Percentiles rank a stretch among this genome's conserved stretches.
These are phyloP conservation scores for Phytophthora capsici DNA, from an alignment of 352 stramenopile genomes.

Conservation along the genomic window DNA sequence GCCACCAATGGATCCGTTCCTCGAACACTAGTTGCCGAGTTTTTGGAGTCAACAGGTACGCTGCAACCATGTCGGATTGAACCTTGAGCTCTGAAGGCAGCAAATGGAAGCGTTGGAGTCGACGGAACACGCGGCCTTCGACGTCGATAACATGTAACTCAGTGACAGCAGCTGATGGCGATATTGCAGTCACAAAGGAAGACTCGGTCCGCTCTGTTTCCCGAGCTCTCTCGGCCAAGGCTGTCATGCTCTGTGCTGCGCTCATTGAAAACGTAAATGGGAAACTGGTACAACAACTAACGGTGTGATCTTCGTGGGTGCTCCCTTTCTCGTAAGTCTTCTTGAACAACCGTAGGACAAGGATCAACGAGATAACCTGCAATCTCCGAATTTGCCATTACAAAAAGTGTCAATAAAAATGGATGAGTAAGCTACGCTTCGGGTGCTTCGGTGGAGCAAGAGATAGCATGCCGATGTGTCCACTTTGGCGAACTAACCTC, in stretches of 20 bases:
- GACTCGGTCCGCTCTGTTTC: slow-evolving; percentile 32
- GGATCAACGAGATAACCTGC: slow-evolving; percentile 10
- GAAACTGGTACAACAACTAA: slow-evolving; percentile 8
- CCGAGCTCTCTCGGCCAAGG: slow-evolving; percentile 39
- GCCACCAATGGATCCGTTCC: slow-evolving; percentile 38
- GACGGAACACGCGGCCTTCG: slow-evolving; percentile 45
- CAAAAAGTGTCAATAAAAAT: slow-evolving; percentile 43
- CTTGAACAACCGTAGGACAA: slow-evolving; percentile 13
- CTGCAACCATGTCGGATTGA: slow-evolving; percentile 42
- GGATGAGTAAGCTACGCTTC: slow-evolving; percentile 33
- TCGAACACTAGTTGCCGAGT: slow-evolving; percentile 36
- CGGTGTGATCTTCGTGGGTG: slow-evolving; percentile 5
- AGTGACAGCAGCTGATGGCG: slow-evolving; percentile 7
- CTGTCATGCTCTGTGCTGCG: slow-evolving; percentile 39
- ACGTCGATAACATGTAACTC: slow-evolving; percentile 13
- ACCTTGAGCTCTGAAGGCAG: slow-evolving; percentile 36
- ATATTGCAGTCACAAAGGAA: slow-evolving; percentile 25
- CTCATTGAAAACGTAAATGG: slow-evolving; percentile 16
- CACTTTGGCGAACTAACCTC: background rate
- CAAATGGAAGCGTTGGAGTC: slow-evolving; percentile 43
- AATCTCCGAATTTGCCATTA: slow-evolving; percentile 32
- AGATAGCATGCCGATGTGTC: slow-evolving; percentile 33
- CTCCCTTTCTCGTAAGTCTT: slow-evolving; percentile 19
- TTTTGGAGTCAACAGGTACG: slow-evolving; percentile 40
- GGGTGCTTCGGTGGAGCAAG: slow-evolving; percentile 27